These are phyloP conservation scores for Chenopodium berlandieri DNA, from an alignment of 148 eudicot species.

Conservation along the genomic window DNA sequence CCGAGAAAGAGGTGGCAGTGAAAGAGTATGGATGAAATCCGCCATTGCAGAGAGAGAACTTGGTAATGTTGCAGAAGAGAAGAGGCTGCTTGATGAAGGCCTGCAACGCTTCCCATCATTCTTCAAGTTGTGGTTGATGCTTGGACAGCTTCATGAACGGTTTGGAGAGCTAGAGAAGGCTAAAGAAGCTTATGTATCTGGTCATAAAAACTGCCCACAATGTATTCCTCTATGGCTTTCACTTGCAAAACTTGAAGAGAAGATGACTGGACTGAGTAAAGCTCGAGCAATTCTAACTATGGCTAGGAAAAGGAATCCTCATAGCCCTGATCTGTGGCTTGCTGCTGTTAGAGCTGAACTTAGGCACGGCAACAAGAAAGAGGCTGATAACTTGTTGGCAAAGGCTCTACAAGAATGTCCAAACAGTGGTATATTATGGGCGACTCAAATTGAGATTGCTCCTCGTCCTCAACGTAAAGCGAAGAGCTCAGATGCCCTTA, in stretches of 20 bases:
- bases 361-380: constrained; percentile 79
- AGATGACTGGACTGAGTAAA: constrained; percentile 75
- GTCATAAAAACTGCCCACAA: constrained; percentile 65
- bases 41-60: constrained; percentile 91
- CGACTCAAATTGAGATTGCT: constrained; percentile 82
- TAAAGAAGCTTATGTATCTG: constrained; percentile 66
- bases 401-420: constrained; percentile 96
- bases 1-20: constrained; percentile 77
- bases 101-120: constrained; percentile 71
- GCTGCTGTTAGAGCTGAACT: constrained; percentile 83
- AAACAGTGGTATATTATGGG: constrained; percentile 89
- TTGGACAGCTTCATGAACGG: constrained; percentile 85
- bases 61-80: constrained; percentile 76
- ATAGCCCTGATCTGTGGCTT: constrained; percentile 86
- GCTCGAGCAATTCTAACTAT: constrained; percentile 82
- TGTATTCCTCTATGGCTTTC: constrained; percentile 91
- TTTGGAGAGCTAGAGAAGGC: constrained; percentile 52
- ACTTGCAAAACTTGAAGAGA: constrained; percentile 82
- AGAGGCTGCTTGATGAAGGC: constrained; percentile 78
- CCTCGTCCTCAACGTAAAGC: constrained; percentile 85
- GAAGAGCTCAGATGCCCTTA: constrained; percentile 73
- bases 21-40: constrained; percentile 97
- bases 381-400: constrained; percentile 85
- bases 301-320: constrained; percentile 88
- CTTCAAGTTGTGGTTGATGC: constrained; percentile 93